A percentile compares a stretch with the other conserved stretches of the same genome.
Conservation (phyloP, 495 filamentous ascomycete genomes). For the Arthonia radiata region DNA sequence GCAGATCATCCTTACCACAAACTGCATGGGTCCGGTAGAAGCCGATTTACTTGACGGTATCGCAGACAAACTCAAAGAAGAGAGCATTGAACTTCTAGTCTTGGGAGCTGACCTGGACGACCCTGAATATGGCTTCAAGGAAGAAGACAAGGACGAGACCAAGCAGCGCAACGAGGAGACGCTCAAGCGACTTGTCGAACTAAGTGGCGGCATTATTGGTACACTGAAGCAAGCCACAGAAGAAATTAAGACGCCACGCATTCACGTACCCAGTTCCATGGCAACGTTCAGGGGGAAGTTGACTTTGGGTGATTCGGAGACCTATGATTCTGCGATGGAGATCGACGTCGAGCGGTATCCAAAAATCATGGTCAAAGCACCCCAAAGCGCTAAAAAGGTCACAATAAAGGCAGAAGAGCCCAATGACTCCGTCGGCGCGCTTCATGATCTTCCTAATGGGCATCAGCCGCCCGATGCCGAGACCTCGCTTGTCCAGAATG, state of each 20-base stretch:
- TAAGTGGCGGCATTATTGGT: slow-evolving; percentile 44
- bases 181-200: slow-evolving; percentile 35
- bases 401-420: slow-evolving; percentile 17
- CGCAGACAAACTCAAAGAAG: slow-evolving; percentile 38
- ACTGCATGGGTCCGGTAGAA: slow-evolving; percentile 48
- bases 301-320: slow-evolving; percentile 48
- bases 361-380: slow-evolving; percentile 48
- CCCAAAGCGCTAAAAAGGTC: slow-evolving; percentile 42
- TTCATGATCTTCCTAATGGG: too few species aligned
- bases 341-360: slow-evolving; percentile 84
- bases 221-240: slow-evolving; percentile 67
- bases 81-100: slow-evolving; percentile 51
- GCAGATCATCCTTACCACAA: slow-evolving; percentile 62
- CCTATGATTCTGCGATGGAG: slow-evolving; percentile 50
- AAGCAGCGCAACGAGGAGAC: slow-evolving; percentile 49
- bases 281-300: slow-evolving; percentile 61
- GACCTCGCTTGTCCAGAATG: slow-evolving; percentile 35
- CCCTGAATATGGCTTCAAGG: slow-evolving; percentile 68
- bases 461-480: slow-evolving; percentile 21
- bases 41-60: slow-evolving; percentile 40
- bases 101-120: slow-evolving; percentile 95
- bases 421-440: too few species aligned
- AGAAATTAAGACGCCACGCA: slow-evolving; percentile 45
- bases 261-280: slow-evolving; percentile 62
- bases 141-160: slow-evolving; percentile 53